Evolutionary conservation across 805 yeast species (phyloP).

Genomic region (Metschnikowia bowlesiae): DNA sequence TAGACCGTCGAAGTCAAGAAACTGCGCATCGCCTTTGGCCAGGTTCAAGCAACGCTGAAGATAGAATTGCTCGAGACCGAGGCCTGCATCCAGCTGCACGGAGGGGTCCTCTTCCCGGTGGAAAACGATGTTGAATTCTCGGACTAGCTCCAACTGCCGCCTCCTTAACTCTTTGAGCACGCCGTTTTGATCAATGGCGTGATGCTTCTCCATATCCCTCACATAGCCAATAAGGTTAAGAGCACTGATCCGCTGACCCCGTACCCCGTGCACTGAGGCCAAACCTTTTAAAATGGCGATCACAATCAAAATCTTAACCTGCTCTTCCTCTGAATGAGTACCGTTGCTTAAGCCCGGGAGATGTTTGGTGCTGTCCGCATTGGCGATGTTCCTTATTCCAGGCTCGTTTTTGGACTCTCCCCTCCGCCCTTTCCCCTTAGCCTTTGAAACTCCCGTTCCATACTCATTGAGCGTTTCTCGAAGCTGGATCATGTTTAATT

Average conservation of each 20-base stretch:
- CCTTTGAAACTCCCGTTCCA: neutral
- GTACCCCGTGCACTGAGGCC: neutral
- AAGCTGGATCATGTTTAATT: conserved; percentile 1
- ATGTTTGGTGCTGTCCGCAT: no score
- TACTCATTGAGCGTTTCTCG: neutral
- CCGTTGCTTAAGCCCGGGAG: no score
- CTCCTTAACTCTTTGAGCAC: neutral
- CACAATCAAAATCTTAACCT: neutral
- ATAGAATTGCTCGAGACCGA: neutral
- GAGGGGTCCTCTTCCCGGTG: neutral
- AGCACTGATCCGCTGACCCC: neutral
- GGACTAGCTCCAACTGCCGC: conserved; percentile 2
- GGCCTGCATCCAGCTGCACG: neutral
- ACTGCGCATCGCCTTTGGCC: neutral
- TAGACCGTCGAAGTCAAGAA: neutral
- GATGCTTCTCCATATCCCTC: neutral
- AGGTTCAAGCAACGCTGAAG: neutral
- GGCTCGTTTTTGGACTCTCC: no score
- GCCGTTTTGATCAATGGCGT: neutral
- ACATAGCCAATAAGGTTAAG: neutral
- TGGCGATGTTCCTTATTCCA: no score
- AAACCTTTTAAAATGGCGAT: neutral
- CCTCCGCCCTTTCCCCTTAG: neutral
- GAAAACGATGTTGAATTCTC: conserved; percentile 7
- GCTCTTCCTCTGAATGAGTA: neutral